phyloP scores from a whole-genome alignment of 2,329 filamentous ascomycete genomes.

The Hypomyces perniciosus region DNA sequence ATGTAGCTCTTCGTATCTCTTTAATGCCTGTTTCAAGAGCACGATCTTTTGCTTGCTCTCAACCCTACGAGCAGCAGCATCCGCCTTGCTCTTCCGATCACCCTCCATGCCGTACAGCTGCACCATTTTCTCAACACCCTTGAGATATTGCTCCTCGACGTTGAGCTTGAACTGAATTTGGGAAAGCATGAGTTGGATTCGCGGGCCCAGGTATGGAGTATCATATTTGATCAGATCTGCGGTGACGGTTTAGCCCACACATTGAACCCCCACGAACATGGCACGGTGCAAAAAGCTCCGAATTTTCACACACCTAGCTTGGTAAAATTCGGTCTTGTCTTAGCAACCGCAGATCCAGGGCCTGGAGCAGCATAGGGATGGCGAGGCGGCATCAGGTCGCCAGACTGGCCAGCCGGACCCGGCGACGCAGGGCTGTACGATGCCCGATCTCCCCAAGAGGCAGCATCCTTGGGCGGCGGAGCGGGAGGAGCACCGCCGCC shows the following conservation, averaged over 20 bases:
- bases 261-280: not conserved
- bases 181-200: constrained; percentile 98
- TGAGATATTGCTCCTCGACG: constrained; percentile 97
- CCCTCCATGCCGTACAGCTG: constrained; percentile 96
- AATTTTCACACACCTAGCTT: constrained; percentile 70
- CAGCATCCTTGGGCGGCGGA: constrained; percentile 69
- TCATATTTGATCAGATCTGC: constrained; percentile 98
- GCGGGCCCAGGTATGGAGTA: constrained; percentile 87
- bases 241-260: not conserved
- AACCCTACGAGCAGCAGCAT: constrained; percentile 81
- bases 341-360: constrained; percentile 62
- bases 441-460: constrained; percentile 45
- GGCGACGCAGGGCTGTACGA: constrained; percentile 54
- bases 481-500: constrained; percentile 48
- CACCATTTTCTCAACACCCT: constrained; percentile 99
- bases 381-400: constrained; percentile 72
- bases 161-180: constrained; percentile 98
- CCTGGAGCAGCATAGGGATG: constrained; percentile 68
- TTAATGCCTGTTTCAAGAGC: constrained; percentile 88
- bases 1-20: constrained; percentile 94
- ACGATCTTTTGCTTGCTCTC: constrained; percentile 99
- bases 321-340: constrained; percentile 82
- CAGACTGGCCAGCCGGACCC: constrained; percentile 56
- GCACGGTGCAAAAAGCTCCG: not conserved
- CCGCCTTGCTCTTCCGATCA: constrained; percentile 88